Percentiles rank a stretch among this genome's conserved stretches.
Evolutionary conservation across 2,329 filamentous ascomycete species (phyloP).

Genomic region (Penicillium sclerotiorum): DNA sequence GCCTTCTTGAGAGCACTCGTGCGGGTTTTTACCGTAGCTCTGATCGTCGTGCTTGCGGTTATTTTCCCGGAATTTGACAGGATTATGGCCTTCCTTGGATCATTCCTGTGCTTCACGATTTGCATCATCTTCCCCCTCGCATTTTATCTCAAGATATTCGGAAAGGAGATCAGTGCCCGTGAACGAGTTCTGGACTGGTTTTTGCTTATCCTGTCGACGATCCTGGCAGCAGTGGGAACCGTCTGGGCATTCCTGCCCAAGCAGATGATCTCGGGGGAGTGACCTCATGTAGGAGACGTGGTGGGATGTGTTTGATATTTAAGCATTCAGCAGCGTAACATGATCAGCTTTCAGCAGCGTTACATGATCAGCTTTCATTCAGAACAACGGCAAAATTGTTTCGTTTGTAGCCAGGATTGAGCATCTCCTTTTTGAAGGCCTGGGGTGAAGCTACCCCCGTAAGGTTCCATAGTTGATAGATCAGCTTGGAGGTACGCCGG

Average conservation of each 20-base stretch:
- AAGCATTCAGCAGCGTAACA: background rate
- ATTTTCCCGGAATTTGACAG: conserved; percentile 79
- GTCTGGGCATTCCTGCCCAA: conserved; percentile 87
- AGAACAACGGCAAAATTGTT: conserved; percentile 92
- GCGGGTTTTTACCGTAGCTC: conserved; percentile 66
- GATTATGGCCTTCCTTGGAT: conserved; percentile 89
- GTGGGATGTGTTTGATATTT: background rate
- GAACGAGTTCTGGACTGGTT: conserved; percentile 70
- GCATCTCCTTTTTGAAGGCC: conserved; percentile 70
- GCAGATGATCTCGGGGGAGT: conserved; percentile 63
- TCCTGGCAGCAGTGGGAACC: conserved; percentile 76
- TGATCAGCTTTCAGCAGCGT: background rate
- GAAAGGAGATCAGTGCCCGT: conserved; percentile 63
- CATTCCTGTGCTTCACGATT: conserved; percentile 87
- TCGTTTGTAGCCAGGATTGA: conserved; percentile 72
- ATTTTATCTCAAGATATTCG: conserved; percentile 90
- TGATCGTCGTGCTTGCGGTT: conserved; percentile 76
- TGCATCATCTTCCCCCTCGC: conserved; percentile 87
- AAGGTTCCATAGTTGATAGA: conserved; percentile 83
- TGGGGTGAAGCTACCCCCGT: conserved; percentile 31
- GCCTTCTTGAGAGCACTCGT: conserved; percentile 63
- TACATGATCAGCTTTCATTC: conserved; percentile 22
- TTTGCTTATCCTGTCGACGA: conserved; percentile 68
- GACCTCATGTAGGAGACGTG: background rate
- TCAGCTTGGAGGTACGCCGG: conserved; percentile 80